Conservation (phyloP, 2,329 filamentous ascomycete species). For the Ophiostoma montium region DNA sequence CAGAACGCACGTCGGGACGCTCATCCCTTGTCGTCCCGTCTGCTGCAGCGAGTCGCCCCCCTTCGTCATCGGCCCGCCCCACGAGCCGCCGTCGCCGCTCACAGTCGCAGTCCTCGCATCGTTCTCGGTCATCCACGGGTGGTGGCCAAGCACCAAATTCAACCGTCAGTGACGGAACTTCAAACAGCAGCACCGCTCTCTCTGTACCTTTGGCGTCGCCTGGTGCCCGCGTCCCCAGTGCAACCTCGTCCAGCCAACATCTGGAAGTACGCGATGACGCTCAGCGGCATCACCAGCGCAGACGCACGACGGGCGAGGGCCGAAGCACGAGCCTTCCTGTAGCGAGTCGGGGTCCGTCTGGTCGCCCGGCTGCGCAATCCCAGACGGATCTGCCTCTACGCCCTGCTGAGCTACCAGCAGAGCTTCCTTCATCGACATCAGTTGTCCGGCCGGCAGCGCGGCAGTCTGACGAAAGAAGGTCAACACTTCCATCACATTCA, state of each 20-base stretch:
- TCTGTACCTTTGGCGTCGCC: not conserved
- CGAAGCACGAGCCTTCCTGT: constrained; percentile 39
- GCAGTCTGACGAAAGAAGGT: not conserved
- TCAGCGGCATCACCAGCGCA: constrained; percentile 24
- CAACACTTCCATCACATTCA: constrained; percentile 1
- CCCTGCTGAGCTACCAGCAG: constrained; percentile 14
- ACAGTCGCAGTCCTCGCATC: constrained; percentile 22
- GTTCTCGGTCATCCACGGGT: constrained; percentile 18
- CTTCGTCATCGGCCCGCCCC: constrained; percentile 17
- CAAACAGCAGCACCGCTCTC: not conserved
- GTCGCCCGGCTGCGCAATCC: constrained; percentile 31
- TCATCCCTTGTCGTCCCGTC: constrained; percentile 2
- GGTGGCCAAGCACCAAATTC: constrained; percentile 19
- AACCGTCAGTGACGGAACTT: not conserved
- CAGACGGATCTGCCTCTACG: constrained; percentile 47
- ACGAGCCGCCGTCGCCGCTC: constrained; percentile 23
- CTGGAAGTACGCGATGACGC: constrained; percentile 36
- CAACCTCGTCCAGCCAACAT: constrained; percentile 21
- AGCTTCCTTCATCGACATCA: no score
- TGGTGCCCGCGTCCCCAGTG: constrained; percentile 33
- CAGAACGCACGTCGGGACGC: not conserved
- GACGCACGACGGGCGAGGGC: constrained; percentile 39
- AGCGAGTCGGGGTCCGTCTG: constrained; percentile 15
- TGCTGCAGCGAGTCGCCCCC: constrained; percentile 6
- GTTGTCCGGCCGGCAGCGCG: constrained; percentile 13